Evolutionary conservation across 345 rosid species (phyloP).

Genomic region (Tarenaya hassleriana): DNA sequence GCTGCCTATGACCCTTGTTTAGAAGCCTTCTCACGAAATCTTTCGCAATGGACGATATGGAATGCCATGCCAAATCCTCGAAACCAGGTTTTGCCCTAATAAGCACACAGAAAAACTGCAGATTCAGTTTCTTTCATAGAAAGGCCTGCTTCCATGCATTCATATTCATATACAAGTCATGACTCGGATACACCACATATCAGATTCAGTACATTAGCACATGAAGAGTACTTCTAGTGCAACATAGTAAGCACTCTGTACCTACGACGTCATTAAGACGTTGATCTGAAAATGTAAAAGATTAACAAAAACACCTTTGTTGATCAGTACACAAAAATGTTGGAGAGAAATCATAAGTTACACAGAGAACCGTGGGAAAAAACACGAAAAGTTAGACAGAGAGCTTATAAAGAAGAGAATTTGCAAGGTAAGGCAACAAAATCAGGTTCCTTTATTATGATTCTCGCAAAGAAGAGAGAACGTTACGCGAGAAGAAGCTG

Average conservation of each 20-base stretch:
- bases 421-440: too few relatives aligned
- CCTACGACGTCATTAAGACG: constrained; percentile 79
- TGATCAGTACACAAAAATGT: too few relatives aligned
- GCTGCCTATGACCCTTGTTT: constrained; percentile 69
- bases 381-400: too few relatives aligned
- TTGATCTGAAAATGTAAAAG: constrained; percentile 41
- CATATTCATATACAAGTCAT: constrained; percentile 64
- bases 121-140: constrained; percentile 81
- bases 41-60: constrained; percentile 55
- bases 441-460: too few relatives aligned
- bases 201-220: constrained; percentile 67
- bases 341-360: too few relatives aligned
- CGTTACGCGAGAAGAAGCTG: too few relatives aligned
- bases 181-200: constrained; percentile 81
- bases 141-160: constrained; percentile 84
- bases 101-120: constrained; percentile 70
- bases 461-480: too few relatives aligned
- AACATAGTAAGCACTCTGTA: constrained; percentile 78
- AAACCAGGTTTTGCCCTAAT: constrained; percentile 66
- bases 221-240: constrained; percentile 84
- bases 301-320: too few relatives aligned
- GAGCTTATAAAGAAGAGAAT: too few relatives aligned
- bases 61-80: constrained; percentile 72
- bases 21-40: constrained; percentile 74
- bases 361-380: too few relatives aligned